Base-by-base conservation (phyloP, 345 rosid species). In the Psidium guajava region DNA sequence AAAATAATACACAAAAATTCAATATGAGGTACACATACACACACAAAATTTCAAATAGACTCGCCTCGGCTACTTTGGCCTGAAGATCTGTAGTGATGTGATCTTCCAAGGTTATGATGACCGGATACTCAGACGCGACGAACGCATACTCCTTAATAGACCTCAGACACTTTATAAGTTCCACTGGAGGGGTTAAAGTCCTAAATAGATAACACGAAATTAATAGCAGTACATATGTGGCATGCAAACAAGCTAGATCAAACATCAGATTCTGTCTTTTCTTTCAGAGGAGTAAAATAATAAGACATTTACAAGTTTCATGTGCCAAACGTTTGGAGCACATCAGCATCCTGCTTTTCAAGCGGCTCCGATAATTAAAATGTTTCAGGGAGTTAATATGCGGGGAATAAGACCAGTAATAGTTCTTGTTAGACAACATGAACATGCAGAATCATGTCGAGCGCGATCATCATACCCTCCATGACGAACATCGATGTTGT, bases 81-180 rank as follows among this genome's bases (percentile, higher is more conserved):
- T 96, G 98, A 82, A 96, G 98, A 82, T 95, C 89, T 21, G 95
- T 91, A 50, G 98, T 94, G 83, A 97, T 97, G 87, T 97, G 99
- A 89, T 97, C 98, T 92, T 97, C 99, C 85, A 96, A 92, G 85
- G 99, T 97, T 82, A 97, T 95, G 85, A 95, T 94, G 84, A 97
- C 96, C 1, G 99, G 98, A 88, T 93, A 95, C 2, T 97, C 98
- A 54, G 98, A 97, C 54, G 92, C 93, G 83, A 54, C 84, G 83
- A 97, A 97, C 5, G 99, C 98, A 87, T 95, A 51, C 27, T 91
- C 91, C 90, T 87, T 93, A 83, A 97, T 97, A 82, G 98, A 93
- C 86, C 52, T 90, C 85, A 97, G 85, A 90, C 99, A 96, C 86
- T 87, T 94, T 82, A 93, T 88, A 69, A 94, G 95, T 86, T 91